Evolutionary conservation across 495 filamentous ascomycete species (phyloP), one percentile per base, ranked within the genome.

Genomic region (Podospora fimiseda): DNA sequence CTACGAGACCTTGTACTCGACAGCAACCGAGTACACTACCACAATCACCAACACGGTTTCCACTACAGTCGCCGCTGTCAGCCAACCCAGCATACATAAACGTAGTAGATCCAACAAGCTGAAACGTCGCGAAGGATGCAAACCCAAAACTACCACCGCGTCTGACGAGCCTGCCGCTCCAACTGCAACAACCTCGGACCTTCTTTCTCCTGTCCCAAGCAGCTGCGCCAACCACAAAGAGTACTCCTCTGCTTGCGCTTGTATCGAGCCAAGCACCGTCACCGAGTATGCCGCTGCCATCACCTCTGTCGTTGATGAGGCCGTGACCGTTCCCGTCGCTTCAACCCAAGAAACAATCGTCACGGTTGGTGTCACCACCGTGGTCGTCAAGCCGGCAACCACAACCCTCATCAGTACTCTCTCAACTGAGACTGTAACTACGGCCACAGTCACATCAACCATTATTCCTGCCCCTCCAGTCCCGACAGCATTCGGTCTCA

Each of bases 241-340:
- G 22, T 51, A 51, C 23, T 51, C 49, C 14, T 42, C 49, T 16
- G 49, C 49, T 4, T 51, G 49, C 21, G 49, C 49, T 39, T 51
- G 49, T 14, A 20, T 51, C 38, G 49, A 51, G 49, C 49, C 49
- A 7, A 30, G 13, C 13, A 43, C 49, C 16, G 36, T 43, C 13
- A 51, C 49, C 6, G 38, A 43, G 19, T 44, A 43, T 37, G 16
- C 11, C 20, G 13, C 20, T 1, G 37, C 49, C 49, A 40, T 18
- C 48, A 51, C 49, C 21, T 42, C 36, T 23, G 18, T 43, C 41
- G 23, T 51, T n/a, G 13, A 13, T n/a, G 18, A 43, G 49, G 43
- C 38, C 18, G 49, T 16, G 19, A 30, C 39, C 13, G 19, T 30
- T 21, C 41, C 39, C 8, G n/a, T 36, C 38, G 14, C 49, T 8